Conservation (phyloP, 116 monocot species). For the Iris pallida region DNA sequence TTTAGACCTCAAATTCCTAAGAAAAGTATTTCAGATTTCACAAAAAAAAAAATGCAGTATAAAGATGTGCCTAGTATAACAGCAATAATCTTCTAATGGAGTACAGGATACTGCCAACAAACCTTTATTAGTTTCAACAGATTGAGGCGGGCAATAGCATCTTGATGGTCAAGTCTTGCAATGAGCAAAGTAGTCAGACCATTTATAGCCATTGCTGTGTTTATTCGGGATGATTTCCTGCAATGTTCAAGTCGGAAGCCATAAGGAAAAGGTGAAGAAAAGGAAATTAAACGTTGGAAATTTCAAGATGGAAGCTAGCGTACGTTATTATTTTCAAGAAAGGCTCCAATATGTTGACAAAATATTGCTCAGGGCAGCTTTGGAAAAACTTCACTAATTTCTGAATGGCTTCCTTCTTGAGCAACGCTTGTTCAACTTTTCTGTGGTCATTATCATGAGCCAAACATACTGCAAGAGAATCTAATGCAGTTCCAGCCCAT, state of each 20-base stretch:
- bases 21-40: neutral
- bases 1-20: neutral
- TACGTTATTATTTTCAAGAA: constrained; percentile 96
- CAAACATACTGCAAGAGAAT: constrained; percentile 78
- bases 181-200: constrained; percentile 88
- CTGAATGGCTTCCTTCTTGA: constrained; percentile 85
- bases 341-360: constrained; percentile 89
- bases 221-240: constrained; percentile 94
- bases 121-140: constrained; percentile 41
- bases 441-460: constrained; percentile 90
- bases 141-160: constrained; percentile 95
- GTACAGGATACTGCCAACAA: neutral
- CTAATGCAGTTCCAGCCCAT: constrained; percentile 77
- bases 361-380: constrained; percentile 87
- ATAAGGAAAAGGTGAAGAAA: neutral
- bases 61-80: neutral
- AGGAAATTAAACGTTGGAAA: neutral
- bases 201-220: constrained; percentile 83
- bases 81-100: neutral
- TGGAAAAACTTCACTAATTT: constrained; percentile 88
- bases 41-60: neutral
- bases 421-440: constrained; percentile 85
- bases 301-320: constrained; percentile 4
- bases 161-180: constrained; percentile 77
- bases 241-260: constrained; percentile 3